Percentiles rank a stretch among this genome's conserved stretches.
Conservation (phyloP, 208 protist genomes). For the Wallacemonas sp. region DNA sequence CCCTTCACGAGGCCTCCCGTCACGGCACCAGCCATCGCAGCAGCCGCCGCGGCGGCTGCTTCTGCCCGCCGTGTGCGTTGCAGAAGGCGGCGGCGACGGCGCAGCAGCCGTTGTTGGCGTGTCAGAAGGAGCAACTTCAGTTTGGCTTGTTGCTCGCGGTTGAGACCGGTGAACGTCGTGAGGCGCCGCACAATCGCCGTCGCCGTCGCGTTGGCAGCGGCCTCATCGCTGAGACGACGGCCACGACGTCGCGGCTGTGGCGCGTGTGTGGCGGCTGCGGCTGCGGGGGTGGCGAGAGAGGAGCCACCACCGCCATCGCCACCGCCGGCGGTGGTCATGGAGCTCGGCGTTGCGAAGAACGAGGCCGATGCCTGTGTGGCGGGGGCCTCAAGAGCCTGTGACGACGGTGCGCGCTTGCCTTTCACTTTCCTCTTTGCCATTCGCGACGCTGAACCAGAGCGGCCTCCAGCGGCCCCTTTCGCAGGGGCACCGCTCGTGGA, state of each 20-base stretch:
- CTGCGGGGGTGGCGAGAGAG: background rate
- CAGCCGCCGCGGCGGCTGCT: background rate
- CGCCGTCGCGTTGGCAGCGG: conserved; percentile 3
- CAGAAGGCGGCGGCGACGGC: background rate
- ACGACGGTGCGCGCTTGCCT: no score
- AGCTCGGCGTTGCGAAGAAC: no score
- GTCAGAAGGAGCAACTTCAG: conserved; percentile 5
- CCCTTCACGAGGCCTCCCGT: no score
- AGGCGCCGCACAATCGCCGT: conserved; percentile 12
- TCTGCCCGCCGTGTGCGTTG: conserved; percentile 1
- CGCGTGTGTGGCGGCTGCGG: background rate
- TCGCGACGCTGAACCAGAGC: no score
- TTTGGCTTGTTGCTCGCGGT: conserved; percentile 11
- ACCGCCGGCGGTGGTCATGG: background rate
- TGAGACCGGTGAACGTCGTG: conserved; percentile 9
- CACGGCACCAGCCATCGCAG: background rate
- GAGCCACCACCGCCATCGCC: background rate
- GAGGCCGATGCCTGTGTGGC: no score
- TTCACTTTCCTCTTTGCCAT: no score
- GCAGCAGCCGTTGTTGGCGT: conserved; percentile 6
- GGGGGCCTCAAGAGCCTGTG: no score
- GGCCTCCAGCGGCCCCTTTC: no score
- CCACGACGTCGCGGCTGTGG: no score
- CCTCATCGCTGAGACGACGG: conserved; percentile 7
- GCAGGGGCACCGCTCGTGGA: no score